phyloP scores from a whole-genome alignment of 306 rosid species.

The Arachis hypogaea region DNA sequence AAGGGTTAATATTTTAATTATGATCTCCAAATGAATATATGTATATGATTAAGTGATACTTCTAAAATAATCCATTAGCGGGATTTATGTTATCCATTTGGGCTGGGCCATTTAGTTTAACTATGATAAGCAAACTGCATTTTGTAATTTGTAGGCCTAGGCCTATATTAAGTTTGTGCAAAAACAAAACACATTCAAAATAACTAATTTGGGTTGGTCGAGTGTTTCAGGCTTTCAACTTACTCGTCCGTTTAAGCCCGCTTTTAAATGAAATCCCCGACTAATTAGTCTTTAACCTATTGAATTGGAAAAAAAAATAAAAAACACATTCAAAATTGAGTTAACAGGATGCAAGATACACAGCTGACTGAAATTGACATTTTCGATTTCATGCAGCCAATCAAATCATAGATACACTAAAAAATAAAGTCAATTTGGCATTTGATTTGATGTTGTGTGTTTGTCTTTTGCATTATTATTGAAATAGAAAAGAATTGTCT shows the following conservation, averaged over 20 bases:
- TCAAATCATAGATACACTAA: not conserved
- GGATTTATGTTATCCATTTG: not conserved
- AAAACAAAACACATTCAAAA: not conserved
- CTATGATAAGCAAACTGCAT: not conserved
- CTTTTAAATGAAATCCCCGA: too few relatives aligned
- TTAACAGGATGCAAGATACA: not conserved
- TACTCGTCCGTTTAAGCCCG: too few relatives aligned
- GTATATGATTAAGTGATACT: too few relatives aligned
- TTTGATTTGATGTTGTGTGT: not conserved
- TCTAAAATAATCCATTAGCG: too few relatives aligned
- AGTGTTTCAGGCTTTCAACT: too few relatives aligned
- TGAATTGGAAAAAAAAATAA: too few relatives aligned
- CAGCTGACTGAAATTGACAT: not conserved
- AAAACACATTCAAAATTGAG: not conserved
- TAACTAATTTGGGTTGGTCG: too few relatives aligned
- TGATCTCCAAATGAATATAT: too few relatives aligned
- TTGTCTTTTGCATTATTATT: not conserved
- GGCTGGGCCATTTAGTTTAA: not conserved
- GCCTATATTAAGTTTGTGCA: not conserved
- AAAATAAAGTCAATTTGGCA: not conserved
- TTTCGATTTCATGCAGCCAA: constrained; percentile 24
- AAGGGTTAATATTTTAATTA: too few relatives aligned
- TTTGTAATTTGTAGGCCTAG: not conserved
- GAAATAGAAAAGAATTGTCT: constrained; percentile 5
- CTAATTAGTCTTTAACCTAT: too few relatives aligned